Base-by-base conservation (phyloP, 306 rosid genomes). In the Senna tora region DNA sequence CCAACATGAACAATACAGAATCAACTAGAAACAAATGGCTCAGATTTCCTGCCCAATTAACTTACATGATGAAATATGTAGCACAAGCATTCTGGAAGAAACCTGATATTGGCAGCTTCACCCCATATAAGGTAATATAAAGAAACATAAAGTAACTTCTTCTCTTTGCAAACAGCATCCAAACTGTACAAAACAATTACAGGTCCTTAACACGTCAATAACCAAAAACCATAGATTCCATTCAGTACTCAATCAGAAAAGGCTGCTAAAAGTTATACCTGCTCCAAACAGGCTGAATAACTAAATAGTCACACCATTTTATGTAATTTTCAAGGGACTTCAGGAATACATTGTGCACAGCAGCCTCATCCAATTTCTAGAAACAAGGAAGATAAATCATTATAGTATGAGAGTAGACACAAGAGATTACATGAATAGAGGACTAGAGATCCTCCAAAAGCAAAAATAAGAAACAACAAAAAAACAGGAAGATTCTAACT, bases 31-130 rank as follows among this genome's bases (percentile, higher is more conserved):
- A 57, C 53, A 45, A 54, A 19, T 57, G 58, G 59, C 71, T 30
- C 21, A 3, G 46, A 34, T 2, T 51, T 58, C 46, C 32, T 42
- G 59, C 55, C 49, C 47, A 62, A 59, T 71, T 46, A 51, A 83
- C 98, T 86, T 89, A 93, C 98, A 66, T 93, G 98, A 79, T 93
- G 98, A 81, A 93, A 93, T 84, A 93, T 90, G 90, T 93, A 93
- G 89, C 98, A 93, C 89, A 93, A 83, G 86, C 98, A 91, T 84
- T 93, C 98, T 7, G 98, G 97, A 43, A 93, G 88, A 85, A 90
- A 93, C 80, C 98, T 93, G 80, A 91, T 53, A 73, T 93, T 93
- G 78, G 94, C 17, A 34, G 98, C 89, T 85, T 93, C 98, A 55
- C 98, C 98, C 98, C 98, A 93, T 64, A 93, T 86, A 65, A 93